Evolutionary conservation across 805 yeast species (phyloP).

Genomic region (Yarrowia bubula): DNA sequence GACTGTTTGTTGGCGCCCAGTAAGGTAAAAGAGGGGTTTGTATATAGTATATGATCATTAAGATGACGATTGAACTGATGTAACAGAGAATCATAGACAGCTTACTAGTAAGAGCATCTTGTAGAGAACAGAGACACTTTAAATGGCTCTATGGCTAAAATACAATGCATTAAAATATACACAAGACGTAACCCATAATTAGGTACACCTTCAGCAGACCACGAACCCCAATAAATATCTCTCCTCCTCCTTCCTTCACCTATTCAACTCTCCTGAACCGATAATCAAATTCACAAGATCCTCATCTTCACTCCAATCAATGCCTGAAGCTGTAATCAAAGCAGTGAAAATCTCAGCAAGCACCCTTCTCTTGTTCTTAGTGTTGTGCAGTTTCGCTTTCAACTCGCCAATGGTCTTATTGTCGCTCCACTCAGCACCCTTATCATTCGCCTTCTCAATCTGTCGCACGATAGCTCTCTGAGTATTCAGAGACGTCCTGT

Average conservation of each 20-base stretch:
- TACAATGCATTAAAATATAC: too few relatives aligned
- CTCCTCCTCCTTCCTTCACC: background rate
- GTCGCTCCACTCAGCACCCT: background rate
- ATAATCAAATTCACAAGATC: constrained; percentile 26
- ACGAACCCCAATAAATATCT: background rate
- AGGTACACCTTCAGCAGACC: too few relatives aligned
- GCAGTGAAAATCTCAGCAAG: constrained; percentile 32
- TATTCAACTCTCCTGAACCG: constrained; percentile 15
- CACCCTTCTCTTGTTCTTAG: constrained; percentile 26
- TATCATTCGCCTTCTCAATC: background rate
- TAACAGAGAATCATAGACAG: too few relatives aligned
- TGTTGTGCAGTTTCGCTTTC: background rate
- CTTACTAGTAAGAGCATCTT: background rate
- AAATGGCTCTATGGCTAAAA: too few relatives aligned
- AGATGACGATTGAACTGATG: too few relatives aligned
- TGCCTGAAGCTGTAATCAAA: constrained; percentile 31
- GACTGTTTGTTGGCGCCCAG: constrained; percentile 29
- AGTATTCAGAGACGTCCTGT: background rate
- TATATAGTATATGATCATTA: background rate
- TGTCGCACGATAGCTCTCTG: background rate
- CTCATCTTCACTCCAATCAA: constrained; percentile 31
- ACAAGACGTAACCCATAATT: too few relatives aligned
- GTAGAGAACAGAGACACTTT: too few relatives aligned
- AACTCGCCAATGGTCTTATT: background rate
- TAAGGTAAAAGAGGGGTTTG: constrained; percentile 10